A percentile compares a stretch with the other conserved stretches of the same genome.
Conservation (phyloP, 208 protist genomes). For the Wallacemonas sp. region DNA sequence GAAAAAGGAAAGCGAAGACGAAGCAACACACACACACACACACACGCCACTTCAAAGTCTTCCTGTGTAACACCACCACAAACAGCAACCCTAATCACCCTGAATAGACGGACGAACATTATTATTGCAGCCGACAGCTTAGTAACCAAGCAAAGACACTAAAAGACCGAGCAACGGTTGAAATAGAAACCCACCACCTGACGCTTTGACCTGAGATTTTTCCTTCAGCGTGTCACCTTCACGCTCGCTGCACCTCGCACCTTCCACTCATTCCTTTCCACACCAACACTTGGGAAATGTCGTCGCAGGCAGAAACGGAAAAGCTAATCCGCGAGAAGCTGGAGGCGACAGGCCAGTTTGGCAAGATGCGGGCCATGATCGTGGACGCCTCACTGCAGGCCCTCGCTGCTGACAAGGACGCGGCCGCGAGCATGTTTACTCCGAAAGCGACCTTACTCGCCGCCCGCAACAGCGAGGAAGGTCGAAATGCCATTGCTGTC, state of each 20-base stretch:
- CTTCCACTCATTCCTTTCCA: too few species aligned
- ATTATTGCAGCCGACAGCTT: too few species aligned
- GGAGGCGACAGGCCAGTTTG: conserved; percentile 71
- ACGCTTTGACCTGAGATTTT: too few species aligned
- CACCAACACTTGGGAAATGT: too few species aligned
- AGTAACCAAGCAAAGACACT: too few species aligned
- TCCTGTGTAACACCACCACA: too few species aligned
- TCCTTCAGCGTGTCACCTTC: not conserved
- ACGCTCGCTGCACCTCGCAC: not conserved
- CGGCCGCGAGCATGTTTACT: conserved; percentile 35
- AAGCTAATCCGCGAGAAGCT: conserved; percentile 71
- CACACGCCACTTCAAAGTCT: not conserved
- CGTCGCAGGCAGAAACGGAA: conserved; percentile 44
- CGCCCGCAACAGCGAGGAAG: conserved; percentile 36
- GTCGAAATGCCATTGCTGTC: conserved; percentile 48
- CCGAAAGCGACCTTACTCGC: conserved; percentile 39
- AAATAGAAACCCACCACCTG: too few species aligned
- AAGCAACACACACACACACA: conserved; percentile 4
- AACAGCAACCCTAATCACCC: too few species aligned
- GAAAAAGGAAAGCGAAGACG: too few species aligned
- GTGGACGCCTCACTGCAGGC: conserved; percentile 75
- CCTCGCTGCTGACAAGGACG: conserved; percentile 14
- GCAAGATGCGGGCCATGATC: conserved; percentile 90
- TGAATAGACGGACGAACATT: too few species aligned
- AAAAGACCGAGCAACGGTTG: too few species aligned